phyloP scores from a whole-genome alignment of 208 protist genomes.

The Leishmania arabica region DNA sequence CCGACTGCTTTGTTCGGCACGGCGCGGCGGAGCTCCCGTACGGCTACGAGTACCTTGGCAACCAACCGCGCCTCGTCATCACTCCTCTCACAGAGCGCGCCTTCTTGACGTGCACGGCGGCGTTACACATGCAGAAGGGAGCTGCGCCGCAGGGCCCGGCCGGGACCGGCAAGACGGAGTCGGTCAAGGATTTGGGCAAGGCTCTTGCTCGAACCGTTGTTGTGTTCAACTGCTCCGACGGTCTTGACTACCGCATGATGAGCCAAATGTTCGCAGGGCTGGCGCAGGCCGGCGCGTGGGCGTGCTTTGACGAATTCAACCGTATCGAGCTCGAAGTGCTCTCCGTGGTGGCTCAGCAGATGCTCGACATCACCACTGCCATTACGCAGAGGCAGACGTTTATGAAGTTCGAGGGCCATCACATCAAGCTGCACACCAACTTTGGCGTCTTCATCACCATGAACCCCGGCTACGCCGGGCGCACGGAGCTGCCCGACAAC shows the following conservation, averaged over 20 bases:
- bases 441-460: slow-evolving; percentile 98
- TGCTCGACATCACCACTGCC: slow-evolving; percentile 94
- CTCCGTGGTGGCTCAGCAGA: slow-evolving; percentile 97
- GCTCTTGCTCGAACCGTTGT: slow-evolving; percentile 90
- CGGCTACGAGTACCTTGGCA: slow-evolving; percentile 97
- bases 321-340: slow-evolving; percentile 98
- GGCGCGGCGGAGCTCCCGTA: slow-evolving; percentile 85
- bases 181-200: slow-evolving; percentile 95
- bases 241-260: slow-evolving; percentile 96
- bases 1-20: slow-evolving; percentile 83
- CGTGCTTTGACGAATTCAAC: slow-evolving; percentile 99
- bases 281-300: slow-evolving; percentile 95
- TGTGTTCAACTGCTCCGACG: slow-evolving; percentile 97
- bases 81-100: slow-evolving; percentile 96
- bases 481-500: slow-evolving; percentile 97
- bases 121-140: slow-evolving; percentile 92
- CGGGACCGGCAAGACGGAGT: slow-evolving; percentile 97
- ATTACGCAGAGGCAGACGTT: slow-evolving; percentile 70
- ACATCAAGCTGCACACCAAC: slow-evolving; percentile 90
- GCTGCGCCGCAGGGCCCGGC: slow-evolving; percentile 94
- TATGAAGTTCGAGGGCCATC: slow-evolving; percentile 93
- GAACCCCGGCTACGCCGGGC: slow-evolving; percentile 97
- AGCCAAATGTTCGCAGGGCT: slow-evolving; percentile 96
- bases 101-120: slow-evolving; percentile 92
- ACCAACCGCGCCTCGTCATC: slow-evolving; percentile 94